Percentiles rank a stretch among this genome's conserved stretches.
Evolutionary conservation across 345 rosid genomes (phyloP).

Genomic region (Salix suchowensis): DNA sequence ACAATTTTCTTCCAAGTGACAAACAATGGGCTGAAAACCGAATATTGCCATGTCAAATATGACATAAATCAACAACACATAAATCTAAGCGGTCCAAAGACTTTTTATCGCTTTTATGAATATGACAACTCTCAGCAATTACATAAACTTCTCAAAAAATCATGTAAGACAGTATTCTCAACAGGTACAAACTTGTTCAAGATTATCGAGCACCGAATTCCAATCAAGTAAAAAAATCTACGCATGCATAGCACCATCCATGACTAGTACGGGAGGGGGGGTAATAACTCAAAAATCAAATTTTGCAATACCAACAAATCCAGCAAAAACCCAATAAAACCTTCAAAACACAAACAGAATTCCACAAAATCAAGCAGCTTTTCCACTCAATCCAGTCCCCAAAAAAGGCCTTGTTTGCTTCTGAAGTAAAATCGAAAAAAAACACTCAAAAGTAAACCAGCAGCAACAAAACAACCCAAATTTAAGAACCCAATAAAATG

Average conservation of each 20-base stretch:
- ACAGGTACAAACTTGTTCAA: background rate
- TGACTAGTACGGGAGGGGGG: background rate
- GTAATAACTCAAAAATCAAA: background rate
- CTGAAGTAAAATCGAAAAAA: background rate
- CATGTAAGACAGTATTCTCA: background rate
- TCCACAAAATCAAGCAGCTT: background rate
- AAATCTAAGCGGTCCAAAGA: background rate
- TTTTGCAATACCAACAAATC: background rate
- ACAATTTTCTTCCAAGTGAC: slow-evolving; percentile 95
- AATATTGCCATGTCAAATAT: slow-evolving; percentile 11
- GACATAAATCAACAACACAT: background rate
- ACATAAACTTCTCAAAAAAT: background rate
- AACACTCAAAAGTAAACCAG: background rate
- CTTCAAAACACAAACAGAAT: background rate
- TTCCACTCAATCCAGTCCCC: background rate
- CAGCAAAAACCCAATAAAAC: background rate
- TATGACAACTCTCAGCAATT: background rate
- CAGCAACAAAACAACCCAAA: background rate
- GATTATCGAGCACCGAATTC: background rate
- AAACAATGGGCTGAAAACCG: slow-evolving; percentile 73
- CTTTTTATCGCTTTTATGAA: background rate
- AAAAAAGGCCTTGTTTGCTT: background rate
- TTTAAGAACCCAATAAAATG: background rate
- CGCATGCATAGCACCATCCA: background rate
- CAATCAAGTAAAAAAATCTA: background rate